A percentile compares a stretch with the other conserved stretches of the same genome.
Conservation (phyloP, 495 filamentous ascomycete species). For the Tuber umbilicatum region DNA sequence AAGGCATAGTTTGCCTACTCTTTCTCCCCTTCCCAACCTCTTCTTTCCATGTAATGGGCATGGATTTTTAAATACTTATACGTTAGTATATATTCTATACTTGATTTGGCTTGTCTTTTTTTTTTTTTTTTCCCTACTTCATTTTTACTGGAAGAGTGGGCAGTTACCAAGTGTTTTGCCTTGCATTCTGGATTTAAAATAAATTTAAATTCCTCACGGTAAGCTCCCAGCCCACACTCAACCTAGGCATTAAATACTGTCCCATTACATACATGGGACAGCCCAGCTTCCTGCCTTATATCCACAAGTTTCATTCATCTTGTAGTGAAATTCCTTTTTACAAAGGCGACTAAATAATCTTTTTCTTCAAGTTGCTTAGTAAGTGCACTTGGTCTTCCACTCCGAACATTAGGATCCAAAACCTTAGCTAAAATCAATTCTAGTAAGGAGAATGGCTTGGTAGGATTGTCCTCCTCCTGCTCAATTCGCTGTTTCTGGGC, state of each 20-base stretch:
- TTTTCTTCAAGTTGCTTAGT: conserved; percentile 2
- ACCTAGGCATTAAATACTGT: neutral
- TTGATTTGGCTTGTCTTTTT: no score
- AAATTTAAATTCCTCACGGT: conserved; percentile 8
- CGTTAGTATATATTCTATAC: no score
- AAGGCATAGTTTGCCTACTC: no score
- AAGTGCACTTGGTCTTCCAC: neutral
- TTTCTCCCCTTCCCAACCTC: no score
- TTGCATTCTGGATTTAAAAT: neutral
- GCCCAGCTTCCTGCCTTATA: neutral
- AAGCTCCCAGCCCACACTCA: neutral
- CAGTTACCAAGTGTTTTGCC: no score
- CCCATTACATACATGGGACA: neutral
- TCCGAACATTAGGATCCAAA: neutral
- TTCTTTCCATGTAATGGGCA: no score
- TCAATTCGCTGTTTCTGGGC: no score
- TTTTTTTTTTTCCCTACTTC: neutral
- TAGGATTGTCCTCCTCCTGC: no score
- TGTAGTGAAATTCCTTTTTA: neutral
- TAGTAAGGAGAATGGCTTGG: neutral
- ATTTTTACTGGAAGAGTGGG: no score
- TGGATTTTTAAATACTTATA: no score
- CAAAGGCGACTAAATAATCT: neutral
- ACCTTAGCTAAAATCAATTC: neutral
- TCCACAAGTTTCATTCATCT: conserved; percentile 3